Base-by-base conservation (phyloP, 2,329 filamentous ascomycete species). In the Geosmithia putterillii region DNA sequence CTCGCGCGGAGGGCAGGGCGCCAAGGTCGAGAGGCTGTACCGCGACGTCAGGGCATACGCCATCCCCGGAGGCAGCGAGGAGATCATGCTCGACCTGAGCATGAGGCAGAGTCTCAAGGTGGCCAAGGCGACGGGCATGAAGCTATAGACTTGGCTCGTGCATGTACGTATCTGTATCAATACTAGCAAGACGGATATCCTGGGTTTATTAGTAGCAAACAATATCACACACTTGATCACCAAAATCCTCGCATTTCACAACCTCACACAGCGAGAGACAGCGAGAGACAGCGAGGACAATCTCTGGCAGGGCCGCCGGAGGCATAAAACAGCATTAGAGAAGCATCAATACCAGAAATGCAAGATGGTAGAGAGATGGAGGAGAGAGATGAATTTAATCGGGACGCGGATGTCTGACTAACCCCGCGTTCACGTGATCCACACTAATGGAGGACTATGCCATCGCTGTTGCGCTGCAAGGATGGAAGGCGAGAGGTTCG, bases 51-150 rank as follows among this genome's bases (percentile, higher is more conserved):
- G 92, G 53, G 92, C 92, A 1, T 96, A 98, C 63, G 90, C 92
- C 48, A 90, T 98, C 53, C 92, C 92, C 3, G 92, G 92, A 56
- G 92, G 92, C 20, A 87, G 81, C 51, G 90, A 98, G 69, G 92
- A 98, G 74, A 98, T 98, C 51, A 98, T 98, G 92, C 70, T 96
- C 51, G 92, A 98, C 63, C 65, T 98, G 57, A 94, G 86, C 66
- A 94, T 98, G 62, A 75, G 90, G 54, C 89, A 95, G 72, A 84
- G 82, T 49, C 62, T 95, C 70, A 81, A 79, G 61, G 92, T 98
- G 44, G 86, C 88, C 54, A 82, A 95, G 74, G 81, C 81, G 48
- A 70, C 95, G 61, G 92, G 92, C 9, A 95, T 96, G 90, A 98
- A 95, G 75, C 60, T 98, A 62, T 96, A 80, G 60, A n/a, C n/a